A percentile compares a stretch with the other conserved stretches of the same genome.
phyloP scores from a whole-genome alignment of 352 stramenopile species.

The Pythium oligandrum region DNA sequence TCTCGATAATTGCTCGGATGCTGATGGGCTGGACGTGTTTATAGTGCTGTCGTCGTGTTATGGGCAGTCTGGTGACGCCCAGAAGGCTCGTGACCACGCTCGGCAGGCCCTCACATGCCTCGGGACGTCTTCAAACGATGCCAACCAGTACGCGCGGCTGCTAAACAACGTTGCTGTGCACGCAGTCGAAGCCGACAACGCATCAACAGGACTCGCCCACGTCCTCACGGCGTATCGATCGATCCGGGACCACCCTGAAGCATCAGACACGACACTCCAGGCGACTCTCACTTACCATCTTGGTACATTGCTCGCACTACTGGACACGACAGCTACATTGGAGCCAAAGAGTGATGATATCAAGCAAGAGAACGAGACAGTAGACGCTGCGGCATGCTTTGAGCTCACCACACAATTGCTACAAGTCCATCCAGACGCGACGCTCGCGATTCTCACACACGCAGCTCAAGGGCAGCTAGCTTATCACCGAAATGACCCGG shows the following conservation, averaged over 20 bases:
- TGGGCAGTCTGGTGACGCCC: background rate
- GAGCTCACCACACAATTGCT: too few relatives aligned
- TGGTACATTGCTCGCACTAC: conserved; percentile 24
- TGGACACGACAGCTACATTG: conserved; percentile 10
- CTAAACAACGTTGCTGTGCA: conserved; percentile 34
- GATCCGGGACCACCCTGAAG: conserved; percentile 6
- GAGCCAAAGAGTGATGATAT: too few relatives aligned
- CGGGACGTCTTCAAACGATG: too few relatives aligned
- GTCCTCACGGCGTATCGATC: conserved; percentile 34
- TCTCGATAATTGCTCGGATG: background rate
- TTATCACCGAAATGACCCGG: too few relatives aligned
- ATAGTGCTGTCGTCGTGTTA: background rate
- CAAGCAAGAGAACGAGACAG: too few relatives aligned
- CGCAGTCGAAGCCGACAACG: conserved; percentile 24
- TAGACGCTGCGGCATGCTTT: too few relatives aligned
- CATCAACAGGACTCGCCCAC: conserved; percentile 21
- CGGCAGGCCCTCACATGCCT: too few relatives aligned
- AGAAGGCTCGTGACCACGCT: background rate
- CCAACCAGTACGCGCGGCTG: too few relatives aligned
- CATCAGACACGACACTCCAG: conserved; percentile 28
- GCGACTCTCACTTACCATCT: conserved; percentile 41
- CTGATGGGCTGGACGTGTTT: too few relatives aligned
- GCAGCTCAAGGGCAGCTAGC: too few relatives aligned
- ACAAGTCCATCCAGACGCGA: too few relatives aligned
- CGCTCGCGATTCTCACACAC: too few relatives aligned